These are phyloP conservation scores for Chlorella sp. DNA, from an alignment of 139 green algal species.

Conservation along the genomic window DNA sequence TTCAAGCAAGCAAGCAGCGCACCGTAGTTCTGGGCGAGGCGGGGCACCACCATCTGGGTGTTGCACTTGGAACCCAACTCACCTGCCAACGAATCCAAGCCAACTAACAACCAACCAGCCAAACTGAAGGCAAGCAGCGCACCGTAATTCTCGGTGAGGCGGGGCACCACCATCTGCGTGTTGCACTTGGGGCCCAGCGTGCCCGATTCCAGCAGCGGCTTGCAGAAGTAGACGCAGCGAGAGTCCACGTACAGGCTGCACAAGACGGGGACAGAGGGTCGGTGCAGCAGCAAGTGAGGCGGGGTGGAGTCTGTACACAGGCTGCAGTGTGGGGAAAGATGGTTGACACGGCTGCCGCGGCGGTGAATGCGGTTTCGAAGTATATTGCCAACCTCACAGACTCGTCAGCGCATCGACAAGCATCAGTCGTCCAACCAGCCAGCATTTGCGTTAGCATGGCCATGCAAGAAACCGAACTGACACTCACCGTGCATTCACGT, in stretches of 20 bases:
- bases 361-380: no score
- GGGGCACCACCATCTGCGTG: conserved; percentile 92
- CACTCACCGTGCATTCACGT: conserved; percentile 83
- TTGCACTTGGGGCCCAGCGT: conserved; percentile 99
- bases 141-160: conserved; percentile 98
- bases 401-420: no score
- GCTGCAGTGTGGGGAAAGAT: neutral
- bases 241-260: conserved; percentile 91
- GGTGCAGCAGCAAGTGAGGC: no score
- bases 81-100: no score
- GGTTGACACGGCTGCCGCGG: no score
- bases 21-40: conserved; percentile 89
- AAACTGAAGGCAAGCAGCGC: conserved; percentile 13
- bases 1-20: neutral
- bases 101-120: no score
- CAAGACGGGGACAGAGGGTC: no score
- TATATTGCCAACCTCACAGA: no score
- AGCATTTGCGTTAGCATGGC: no score
- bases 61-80: conserved; percentile 99
- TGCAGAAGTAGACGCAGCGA: conserved; percentile 98
- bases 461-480: no score
- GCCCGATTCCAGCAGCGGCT: conserved; percentile 95
- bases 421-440: no score
- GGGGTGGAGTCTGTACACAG: neutral
- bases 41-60: conserved; percentile 92